A percentile compares a stretch with the other conserved stretches of the same genome.
phyloP scores from a whole-genome alignment of 2,329 filamentous ascomycete species.

The Karstenula rhodostoma region DNA sequence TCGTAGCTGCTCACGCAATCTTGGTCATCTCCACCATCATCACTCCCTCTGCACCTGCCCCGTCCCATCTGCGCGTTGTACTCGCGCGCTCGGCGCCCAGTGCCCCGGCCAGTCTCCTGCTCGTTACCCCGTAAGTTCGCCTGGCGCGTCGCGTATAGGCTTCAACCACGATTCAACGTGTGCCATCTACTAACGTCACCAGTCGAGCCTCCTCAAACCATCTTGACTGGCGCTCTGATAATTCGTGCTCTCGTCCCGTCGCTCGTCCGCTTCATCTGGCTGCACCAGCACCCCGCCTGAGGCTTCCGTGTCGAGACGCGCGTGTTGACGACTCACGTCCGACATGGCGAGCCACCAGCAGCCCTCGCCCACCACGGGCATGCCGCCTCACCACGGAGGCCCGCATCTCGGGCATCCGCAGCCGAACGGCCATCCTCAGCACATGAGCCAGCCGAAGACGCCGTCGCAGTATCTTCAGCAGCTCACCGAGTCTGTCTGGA shows the following conservation, averaged over 20 bases:
- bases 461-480: slow-evolving; percentile 77
- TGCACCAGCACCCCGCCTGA: background rate
- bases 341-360: slow-evolving; percentile 76
- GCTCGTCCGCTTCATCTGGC: background rate
- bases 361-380: slow-evolving; percentile 79
- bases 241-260: background rate
- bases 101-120: slow-evolving; percentile 7
- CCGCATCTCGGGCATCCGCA: slow-evolving; percentile 69
- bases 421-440: slow-evolving; percentile 63
- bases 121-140: slow-evolving; percentile 11
- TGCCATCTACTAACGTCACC: background rate
- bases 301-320: background rate
- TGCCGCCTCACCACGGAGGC: slow-evolving; percentile 71
- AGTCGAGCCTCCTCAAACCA: background rate
- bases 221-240: background rate
- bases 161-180: background rate
- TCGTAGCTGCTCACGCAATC: background rate
- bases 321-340: slow-evolving; percentile 1
- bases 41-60: slow-evolving; percentile 7
- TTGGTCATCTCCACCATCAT: background rate
- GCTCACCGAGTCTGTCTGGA: slow-evolving; percentile 89
- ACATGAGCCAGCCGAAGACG: slow-evolving; percentile 66
- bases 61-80: slow-evolving; percentile 26
- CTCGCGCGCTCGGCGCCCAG: slow-evolving; percentile 30
- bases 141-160: slow-evolving; percentile 1